A percentile compares a stretch with the other conserved stretches of the same genome.
These are phyloP conservation scores for Beauveria medogensis DNA, from an alignment of 2,329 filamentous ascomycete species.

Conservation along the genomic window DNA sequence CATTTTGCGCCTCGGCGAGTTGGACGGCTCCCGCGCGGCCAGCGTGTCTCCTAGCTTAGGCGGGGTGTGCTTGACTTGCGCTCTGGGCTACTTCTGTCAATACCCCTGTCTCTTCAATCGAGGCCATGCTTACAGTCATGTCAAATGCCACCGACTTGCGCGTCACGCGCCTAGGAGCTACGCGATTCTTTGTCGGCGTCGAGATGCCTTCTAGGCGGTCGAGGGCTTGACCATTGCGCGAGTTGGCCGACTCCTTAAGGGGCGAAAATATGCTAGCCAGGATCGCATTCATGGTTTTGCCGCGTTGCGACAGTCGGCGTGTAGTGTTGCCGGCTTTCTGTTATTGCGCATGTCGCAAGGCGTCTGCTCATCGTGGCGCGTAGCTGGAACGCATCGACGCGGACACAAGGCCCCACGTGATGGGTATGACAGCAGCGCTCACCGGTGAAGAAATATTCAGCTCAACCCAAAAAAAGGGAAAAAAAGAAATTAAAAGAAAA, in stretches of 20 bases:
- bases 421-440: neutral
- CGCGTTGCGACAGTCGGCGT: neutral
- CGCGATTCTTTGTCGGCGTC: constrained; percentile 1
- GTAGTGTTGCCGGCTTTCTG: neutral
- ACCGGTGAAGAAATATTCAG: neutral
- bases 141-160: constrained; percentile 9
- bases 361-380: neutral
- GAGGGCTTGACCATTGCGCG: constrained; percentile 1
- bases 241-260: neutral
- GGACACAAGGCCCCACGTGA: neutral
- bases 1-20: neutral
- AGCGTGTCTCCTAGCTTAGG: neutral
- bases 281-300: constrained; percentile 4
- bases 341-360: neutral
- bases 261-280: constrained; percentile 8
- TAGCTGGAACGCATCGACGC: constrained; percentile 4
- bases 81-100: neutral
- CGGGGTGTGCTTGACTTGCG: constrained; percentile 2
- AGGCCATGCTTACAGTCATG: constrained; percentile 1
- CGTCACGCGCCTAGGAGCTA: neutral
- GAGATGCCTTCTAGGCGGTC: neutral
- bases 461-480: neutral
- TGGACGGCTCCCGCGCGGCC: neutral
- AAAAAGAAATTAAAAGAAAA: too few relatives aligned
- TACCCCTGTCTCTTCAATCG: neutral